Conservation (phyloP, 23 red algal species). For the Gracilariopsis chorda region DNA sequence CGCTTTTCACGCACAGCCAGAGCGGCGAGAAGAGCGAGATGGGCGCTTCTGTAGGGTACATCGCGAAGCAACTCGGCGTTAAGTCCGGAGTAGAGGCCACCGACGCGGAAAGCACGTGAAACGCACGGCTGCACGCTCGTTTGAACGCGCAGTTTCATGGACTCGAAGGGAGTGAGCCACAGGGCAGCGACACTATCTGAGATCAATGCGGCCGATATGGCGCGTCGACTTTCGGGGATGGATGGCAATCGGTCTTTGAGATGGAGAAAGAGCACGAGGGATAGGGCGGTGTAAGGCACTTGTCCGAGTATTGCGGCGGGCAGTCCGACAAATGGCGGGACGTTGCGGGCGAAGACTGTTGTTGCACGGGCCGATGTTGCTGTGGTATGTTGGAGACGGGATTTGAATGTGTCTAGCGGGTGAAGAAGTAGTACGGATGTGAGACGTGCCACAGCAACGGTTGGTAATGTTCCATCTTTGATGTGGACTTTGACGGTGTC, state of each 20-base stretch:
- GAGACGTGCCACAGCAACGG: not conserved
- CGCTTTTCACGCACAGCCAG: not conserved
- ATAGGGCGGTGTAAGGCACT: not conserved
- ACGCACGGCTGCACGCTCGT: not conserved
- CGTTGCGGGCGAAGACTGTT: not conserved
- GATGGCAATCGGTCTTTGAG: not conserved
- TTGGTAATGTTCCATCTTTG: not conserved
- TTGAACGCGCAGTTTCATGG: constrained; percentile 5
- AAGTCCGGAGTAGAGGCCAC: not conserved
- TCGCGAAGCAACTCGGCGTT: not conserved
- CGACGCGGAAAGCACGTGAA: not conserved
- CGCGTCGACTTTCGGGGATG: not conserved
- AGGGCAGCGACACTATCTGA: not conserved
- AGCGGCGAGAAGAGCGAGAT: not conserved
- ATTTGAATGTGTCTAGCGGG: constrained; percentile 23
- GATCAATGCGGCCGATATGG: not conserved
- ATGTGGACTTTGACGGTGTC: not conserved
- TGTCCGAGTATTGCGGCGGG: not conserved
- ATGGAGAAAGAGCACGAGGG: not conserved
- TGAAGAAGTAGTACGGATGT: not conserved
- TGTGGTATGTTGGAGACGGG: constrained; percentile 7
- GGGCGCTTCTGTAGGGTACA: not conserved
- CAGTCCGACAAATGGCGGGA: not conserved
- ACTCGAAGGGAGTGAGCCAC: not conserved
- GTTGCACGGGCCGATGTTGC: not conserved